Base-by-base conservation (phyloP, 805 yeast species). In the Lipomyces chichibuensis region DNA sequence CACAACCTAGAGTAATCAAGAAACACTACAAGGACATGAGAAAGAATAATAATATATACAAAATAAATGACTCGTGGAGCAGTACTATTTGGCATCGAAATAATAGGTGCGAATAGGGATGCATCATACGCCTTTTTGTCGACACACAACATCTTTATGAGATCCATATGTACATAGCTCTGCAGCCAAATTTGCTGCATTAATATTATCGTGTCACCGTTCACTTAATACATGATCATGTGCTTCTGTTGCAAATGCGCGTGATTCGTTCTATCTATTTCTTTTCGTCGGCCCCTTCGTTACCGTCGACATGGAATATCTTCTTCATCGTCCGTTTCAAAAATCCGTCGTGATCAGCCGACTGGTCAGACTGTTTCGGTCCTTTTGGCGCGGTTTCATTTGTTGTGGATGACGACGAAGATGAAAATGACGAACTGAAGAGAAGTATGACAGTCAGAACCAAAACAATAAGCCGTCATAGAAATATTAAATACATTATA, bases 301-400 rank as follows among this genome's bases (percentile, higher is more conserved):
- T 39, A 25, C 60, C 65, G 29, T 66, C 70, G 23, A 7, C 29
- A 32, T 64, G 70, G 46, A 67, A 65, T 4, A 67, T 64, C 32
- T 65, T 64, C 37, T 65, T 65, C 33, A 67, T 29, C 23, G 69
- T 57, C 29, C 69, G 60, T 37, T 67, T 67, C 25, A 67, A 39
- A 32, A 67, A 64, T 20, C 69, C 69, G 29, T 53, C 68, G n/a
- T 53, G 20, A 7, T 7, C 57, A 29, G 46, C 52, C 59, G 29
- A 27, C 32, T 49, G 3, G 35, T 49, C 27, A 25, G n/a, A 29
- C 27, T 37, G 14, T 32, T 32, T 32, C 32, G 52, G 56, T 52
- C 27, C 53, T 1, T 57, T 57, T 0, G 59, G 20, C 2, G 67
- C 17, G 1, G 13, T 14, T 13, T 55, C 25, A 20, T 29, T 60